Base-by-base conservation (phyloP, 306 rosid species). In the Abrus pulchellus region DNA sequence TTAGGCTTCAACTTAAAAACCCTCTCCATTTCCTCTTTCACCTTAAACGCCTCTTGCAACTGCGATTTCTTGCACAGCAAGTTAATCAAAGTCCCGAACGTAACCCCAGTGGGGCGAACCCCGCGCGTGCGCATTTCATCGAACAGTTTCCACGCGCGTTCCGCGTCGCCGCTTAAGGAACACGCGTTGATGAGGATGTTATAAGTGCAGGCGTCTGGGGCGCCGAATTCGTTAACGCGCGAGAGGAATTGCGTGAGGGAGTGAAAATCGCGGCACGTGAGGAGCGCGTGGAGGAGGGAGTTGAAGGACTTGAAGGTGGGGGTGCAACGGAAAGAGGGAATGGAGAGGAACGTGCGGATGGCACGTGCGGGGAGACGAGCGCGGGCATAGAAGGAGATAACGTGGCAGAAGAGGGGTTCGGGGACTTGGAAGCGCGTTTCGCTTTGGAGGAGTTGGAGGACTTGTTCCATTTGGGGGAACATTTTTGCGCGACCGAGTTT, bases 401-500 rank as follows among this genome's bases (percentile, higher is more conserved):
- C 94, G 79, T 90, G 87, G 86, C 97, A 90, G 81, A 92, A 81
- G 87, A 92, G 84, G 44, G 86, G 89, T 43, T 94, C 97, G 0
- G 84, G 82, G 38, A 89, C 84, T 45, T 28, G 4, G 62, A 87
- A 86, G 41, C 89, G 90, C 11, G 89, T 87, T n/a, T 90, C 88
- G 34, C 68, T 68, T 27, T 78, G 86, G 79, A 90, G 76, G 13
- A 66, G 93, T 12, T 36, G 82, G 83, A 94, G 97, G 61, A 90
- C 36, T 71, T 86, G 87, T 45, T 94, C 93, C 94, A 94, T 87
- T 72, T 86, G 77, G 14, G 87, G 88, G 85, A 94, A 85, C 97
- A 92, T 87, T 84, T 83, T 90, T 80, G 93, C 92, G 55, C 91
- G 91, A 47, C 85, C 94, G 50, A 94, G 98, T 79, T 92, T 92